Evolutionary conservation across 2,329 filamentous ascomycete genomes (phyloP).

Genomic region (Paecilomyces variotii): DNA sequence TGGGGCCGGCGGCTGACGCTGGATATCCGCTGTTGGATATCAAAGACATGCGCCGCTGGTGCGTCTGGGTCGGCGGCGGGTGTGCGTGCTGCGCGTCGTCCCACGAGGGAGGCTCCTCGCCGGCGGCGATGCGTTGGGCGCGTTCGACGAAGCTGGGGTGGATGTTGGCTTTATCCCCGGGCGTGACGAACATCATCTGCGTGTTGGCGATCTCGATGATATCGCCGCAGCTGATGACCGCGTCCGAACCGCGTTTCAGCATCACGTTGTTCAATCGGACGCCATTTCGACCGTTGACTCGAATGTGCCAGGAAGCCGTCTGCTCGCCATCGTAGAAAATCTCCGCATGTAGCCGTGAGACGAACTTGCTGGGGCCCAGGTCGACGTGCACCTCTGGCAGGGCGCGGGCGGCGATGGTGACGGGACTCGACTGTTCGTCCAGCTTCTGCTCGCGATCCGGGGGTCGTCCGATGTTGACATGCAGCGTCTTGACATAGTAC

Average conservation of each 20-base stretch:
- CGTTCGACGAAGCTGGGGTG: constrained; percentile 62
- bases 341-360: constrained; percentile 68
- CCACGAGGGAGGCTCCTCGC: constrained; percentile 31
- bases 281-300: constrained; percentile 86
- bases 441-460: constrained; percentile 37
- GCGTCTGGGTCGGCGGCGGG: constrained; percentile 23
- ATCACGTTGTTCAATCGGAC: constrained; percentile 70
- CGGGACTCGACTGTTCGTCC: constrained; percentile 40
- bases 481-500: constrained; percentile 43
- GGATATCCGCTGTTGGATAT: constrained; percentile 5
- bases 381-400: constrained; percentile 68
- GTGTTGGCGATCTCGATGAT: constrained; percentile 87
- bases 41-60: constrained; percentile 13
- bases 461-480: constrained; percentile 43
- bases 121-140: constrained; percentile 42
- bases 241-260: constrained; percentile 59
- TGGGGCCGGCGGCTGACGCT: constrained; percentile 13
- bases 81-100: constrained; percentile 32
- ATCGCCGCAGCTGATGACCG: constrained; percentile 70
- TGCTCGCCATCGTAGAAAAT: constrained; percentile 65
- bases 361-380: constrained; percentile 72
- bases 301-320: constrained; percentile 65
- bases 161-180: constrained; percentile 63
- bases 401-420: constrained; percentile 35
- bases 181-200: constrained; percentile 99